Evolutionary conservation across 257 asterid species (phyloP).

Genomic region (Solanum tacnaense): DNA sequence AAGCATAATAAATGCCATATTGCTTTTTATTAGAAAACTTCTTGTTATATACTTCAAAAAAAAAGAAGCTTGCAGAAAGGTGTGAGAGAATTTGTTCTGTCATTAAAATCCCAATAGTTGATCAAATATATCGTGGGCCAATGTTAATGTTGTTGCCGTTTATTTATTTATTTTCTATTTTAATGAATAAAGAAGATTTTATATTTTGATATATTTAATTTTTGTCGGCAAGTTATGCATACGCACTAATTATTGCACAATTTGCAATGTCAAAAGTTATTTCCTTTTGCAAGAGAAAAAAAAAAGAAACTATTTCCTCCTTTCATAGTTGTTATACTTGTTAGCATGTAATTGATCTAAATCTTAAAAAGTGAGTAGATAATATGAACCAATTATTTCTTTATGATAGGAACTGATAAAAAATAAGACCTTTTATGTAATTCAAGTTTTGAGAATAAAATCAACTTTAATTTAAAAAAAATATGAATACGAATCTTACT

Average conservation of each 20-base stretch:
- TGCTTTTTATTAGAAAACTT: neutral
- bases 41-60: neutral
- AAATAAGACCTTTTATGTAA: neutral
- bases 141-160: neutral
- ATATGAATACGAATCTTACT: neutral
- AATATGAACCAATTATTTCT: neutral
- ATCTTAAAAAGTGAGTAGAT: neutral
- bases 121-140: neutral
- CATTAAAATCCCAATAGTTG: neutral
- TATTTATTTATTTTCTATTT: neutral
- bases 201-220: neutral
- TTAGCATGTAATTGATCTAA: neutral
- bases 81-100: neutral
- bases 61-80: neutral
- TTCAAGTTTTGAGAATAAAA: neutral
- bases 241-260: neutral
- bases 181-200: neutral
- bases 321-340: neutral
- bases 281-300: neutral
- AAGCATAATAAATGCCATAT: neutral
- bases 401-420: neutral
- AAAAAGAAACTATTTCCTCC: neutral
- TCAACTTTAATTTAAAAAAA: neutral
- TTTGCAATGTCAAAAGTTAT: neutral
- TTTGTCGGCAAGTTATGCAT: neutral